phyloP scores from a whole-genome alignment of 1,284 basidiomycete genomes.

The Naganishia sp. region DNA sequence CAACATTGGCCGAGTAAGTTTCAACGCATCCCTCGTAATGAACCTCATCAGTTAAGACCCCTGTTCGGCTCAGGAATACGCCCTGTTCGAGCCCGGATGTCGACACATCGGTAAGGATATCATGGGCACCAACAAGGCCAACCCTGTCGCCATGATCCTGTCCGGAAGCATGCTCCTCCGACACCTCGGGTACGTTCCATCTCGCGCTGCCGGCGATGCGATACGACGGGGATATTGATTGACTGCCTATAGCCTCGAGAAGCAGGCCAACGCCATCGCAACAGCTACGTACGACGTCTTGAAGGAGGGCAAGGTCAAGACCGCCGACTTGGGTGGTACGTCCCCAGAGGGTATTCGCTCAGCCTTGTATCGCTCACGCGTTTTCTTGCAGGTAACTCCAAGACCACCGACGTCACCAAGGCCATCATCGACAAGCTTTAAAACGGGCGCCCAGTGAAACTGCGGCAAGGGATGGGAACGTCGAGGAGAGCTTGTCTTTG shows the following conservation, averaged over 20 bases:
- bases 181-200: constrained; percentile 75
- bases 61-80: constrained; percentile 73
- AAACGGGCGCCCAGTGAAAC: not conserved
- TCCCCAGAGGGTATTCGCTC: constrained; percentile 34
- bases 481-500: no score
- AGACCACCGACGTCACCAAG: constrained; percentile 88
- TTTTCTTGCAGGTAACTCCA: constrained; percentile 65
- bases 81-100: constrained; percentile 98
- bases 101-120: constrained; percentile 98
- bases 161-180: constrained; percentile 98
- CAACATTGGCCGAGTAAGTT: constrained; percentile 83
- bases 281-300: constrained; percentile 92
- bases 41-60: no score
- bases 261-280: constrained; percentile 93
- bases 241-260: constrained; percentile 66
- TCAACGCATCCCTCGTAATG: not conserved
- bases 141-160: constrained; percentile 97
- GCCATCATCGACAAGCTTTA: constrained; percentile 67
- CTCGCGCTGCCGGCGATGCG: not conserved
- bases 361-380: not conserved
- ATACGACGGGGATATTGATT: not conserved
- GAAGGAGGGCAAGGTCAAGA: constrained; percentile 82
- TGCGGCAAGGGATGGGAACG: no score
- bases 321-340: constrained; percentile 93
- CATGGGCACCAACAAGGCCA: constrained; percentile 96